Evolutionary conservation across 2,329 filamentous ascomycete species (phyloP).

Genomic region (Periglandula ipomoeae): DNA sequence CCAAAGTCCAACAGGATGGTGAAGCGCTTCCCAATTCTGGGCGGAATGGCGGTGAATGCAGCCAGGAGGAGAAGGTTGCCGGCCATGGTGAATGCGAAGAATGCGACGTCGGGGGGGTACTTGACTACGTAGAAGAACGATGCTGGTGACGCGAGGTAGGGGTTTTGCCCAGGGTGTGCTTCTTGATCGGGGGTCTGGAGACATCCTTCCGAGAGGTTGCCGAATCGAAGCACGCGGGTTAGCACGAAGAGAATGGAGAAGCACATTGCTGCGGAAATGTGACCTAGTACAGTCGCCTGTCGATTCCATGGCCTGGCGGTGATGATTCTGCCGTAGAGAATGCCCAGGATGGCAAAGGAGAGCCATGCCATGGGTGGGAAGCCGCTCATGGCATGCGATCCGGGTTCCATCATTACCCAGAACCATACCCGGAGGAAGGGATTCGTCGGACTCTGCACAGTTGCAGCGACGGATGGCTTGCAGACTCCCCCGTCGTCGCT

Average conservation of each 20-base stretch:
- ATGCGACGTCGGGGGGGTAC: conserved; percentile 38
- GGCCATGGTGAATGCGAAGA: conserved; percentile 31
- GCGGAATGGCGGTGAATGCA: conserved; percentile 25
- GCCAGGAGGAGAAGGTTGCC: conserved; percentile 31
- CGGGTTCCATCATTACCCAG: conserved; percentile 18
- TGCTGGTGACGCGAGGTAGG: conserved; percentile 29
- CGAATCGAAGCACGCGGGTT: conserved; percentile 31
- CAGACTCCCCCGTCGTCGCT: conserved; percentile 31
- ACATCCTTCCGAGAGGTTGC: conserved; percentile 35
- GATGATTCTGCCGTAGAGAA: conserved; percentile 33
- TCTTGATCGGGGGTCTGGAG: conserved; percentile 29
- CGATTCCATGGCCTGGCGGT: conserved; percentile 22
- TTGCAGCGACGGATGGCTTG: not conserved
- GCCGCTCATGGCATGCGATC: conserved; percentile 23
- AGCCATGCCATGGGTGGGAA: conserved; percentile 38
- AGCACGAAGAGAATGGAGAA: conserved; percentile 30
- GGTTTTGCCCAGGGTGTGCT: conserved; percentile 23
- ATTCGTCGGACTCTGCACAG: conserved; percentile 10
- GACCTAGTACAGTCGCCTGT: conserved; percentile 17
- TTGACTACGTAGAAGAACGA: conserved; percentile 39
- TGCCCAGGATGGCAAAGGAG: conserved; percentile 34
- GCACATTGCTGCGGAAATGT: conserved; percentile 17
- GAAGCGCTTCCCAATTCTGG: conserved; percentile 18
- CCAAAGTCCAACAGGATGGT: conserved; percentile 32
- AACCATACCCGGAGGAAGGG: conserved; percentile 31